Evolutionary conservation across 2,329 filamentous ascomycete species (phyloP), one percentile per base, ranked within the genome.

Genomic region (Aspergillus clavatus): DNA sequence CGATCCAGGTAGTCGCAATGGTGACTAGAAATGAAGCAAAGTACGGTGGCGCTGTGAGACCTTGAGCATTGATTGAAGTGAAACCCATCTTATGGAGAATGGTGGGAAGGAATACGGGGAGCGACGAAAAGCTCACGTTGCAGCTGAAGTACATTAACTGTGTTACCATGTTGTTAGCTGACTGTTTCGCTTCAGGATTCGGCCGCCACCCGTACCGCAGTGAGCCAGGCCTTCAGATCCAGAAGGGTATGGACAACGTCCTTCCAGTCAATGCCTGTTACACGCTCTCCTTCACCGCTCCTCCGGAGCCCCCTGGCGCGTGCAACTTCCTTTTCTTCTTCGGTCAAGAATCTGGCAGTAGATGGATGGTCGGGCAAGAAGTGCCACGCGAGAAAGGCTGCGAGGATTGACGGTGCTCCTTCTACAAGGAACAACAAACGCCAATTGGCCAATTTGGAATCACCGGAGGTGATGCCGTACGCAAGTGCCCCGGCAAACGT

Each of bases 401-500:
- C 71, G 8, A 78, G 52, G 7, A 83, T 60, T 6, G 77, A 79
- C 1, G 83, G 82, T 7, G 82, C 61, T 6, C 82, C 82, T 65
- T 87, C 83, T 5, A 86, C 77, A 5, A 86, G 67, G 61, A 84
- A 82, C 50, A 86, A 59, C 8, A 84, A 60, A 49, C 81, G 75
- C 86, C 85, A 89, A 45, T 75, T 79, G 2, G 78, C 74, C 35
- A 87, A 63, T 12, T 70, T 61, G 2, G 73, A 70, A 54, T 77
- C 72, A 10, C 81, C 79, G 22, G 78, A 77, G 7, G 81, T 81
- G 59, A 87, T 84, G 4, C 76, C 80, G 46, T 81, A 84, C 1
- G 81, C 82, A 5, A 84, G 69, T 3, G 80, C 82, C 2, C 83
- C 83, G 0, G 88, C 87, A 61, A 94, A 90, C 1, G 83, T 84